These are phyloP conservation scores for Plasmodium cynomolgi DNA, from an alignment of 169 alveolate genomes.

Conservation along the genomic window DNA sequence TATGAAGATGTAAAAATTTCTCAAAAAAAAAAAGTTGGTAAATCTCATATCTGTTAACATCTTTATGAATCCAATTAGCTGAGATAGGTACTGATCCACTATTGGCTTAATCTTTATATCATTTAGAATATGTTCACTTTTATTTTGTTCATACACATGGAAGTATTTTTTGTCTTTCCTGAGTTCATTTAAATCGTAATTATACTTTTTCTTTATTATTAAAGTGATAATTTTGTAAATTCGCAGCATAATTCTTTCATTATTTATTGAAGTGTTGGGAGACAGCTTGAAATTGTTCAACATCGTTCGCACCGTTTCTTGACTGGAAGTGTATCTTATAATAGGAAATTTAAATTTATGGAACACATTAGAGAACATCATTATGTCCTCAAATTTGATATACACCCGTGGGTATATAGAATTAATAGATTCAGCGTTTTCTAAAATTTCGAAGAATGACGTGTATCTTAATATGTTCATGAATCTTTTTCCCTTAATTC, in stretches of 20 bases:
- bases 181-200: constrained; percentile 10
- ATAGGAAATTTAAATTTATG: constrained; percentile 41
- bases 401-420: constrained; percentile 10
- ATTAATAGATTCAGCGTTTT: constrained; percentile 48
- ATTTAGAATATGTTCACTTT: constrained; percentile 16
- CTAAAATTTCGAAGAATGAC: constrained; percentile 29
- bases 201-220: constrained; percentile 23
- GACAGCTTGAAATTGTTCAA: constrained; percentile 42
- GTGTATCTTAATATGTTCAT: constrained; percentile 28
- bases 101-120: not conserved
- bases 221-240: constrained; percentile 11
- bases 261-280: constrained; percentile 39
- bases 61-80: constrained; percentile 62
- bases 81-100: constrained; percentile 26
- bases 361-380: constrained; percentile 44
- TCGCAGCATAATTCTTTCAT: not conserved
- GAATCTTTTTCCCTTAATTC: not conserved
- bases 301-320: constrained; percentile 11
- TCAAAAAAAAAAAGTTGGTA: constrained; percentile 58
- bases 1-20: constrained; percentile 48
- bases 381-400: constrained; percentile 56
- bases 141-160: not conserved
- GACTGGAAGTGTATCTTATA: constrained; percentile 2
- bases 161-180: not conserved
- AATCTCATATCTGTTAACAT: constrained; percentile 72